Percentiles rank a stretch among this genome's conserved stretches.
Conservation (phyloP, 2,329 filamentous ascomycete species). For the Hymenoscyphus repandus region DNA sequence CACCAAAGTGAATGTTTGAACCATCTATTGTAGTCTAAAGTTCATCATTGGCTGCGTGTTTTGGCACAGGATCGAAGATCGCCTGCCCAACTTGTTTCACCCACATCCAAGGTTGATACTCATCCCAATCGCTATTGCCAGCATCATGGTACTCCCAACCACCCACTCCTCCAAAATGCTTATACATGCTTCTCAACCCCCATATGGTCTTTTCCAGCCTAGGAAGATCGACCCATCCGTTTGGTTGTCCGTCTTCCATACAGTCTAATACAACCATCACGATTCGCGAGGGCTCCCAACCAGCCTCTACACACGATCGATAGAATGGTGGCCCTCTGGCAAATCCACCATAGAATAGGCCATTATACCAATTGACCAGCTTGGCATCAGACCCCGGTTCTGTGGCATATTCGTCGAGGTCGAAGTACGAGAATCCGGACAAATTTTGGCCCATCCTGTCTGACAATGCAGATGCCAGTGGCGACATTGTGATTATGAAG, state of each 20-base stretch:
- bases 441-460: slow-evolving; percentile 54
- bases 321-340: slow-evolving; percentile 37
- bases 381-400: slow-evolving; percentile 20
- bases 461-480: slow-evolving; percentile 69
- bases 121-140: slow-evolving; percentile 49
- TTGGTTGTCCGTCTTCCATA: slow-evolving; percentile 62
- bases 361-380: slow-evolving; percentile 74
- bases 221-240: slow-evolving; percentile 54
- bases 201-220: slow-evolving; percentile 50
- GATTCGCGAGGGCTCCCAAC: slow-evolving; percentile 67
- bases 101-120: slow-evolving; percentile 67
- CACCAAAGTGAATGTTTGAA: too few relatives aligned
- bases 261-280: slow-evolving; percentile 71
- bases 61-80: slow-evolving; percentile 11
- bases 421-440: slow-evolving; percentile 73
- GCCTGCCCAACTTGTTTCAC: slow-evolving; percentile 51
- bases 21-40: too few relatives aligned
- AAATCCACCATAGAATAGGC: slow-evolving; percentile 83
- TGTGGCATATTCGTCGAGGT: slow-evolving; percentile 51
- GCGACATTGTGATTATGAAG: slow-evolving; percentile 75
- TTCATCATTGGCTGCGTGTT: background rate
- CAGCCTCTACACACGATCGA: slow-evolving; percentile 47
- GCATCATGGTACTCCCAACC: slow-evolving; percentile 93
- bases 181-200: slow-evolving; percentile 43
- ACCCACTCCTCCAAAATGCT: slow-evolving; percentile 68